Evolutionary conservation across 2,329 filamentous ascomycete genomes (phyloP).

Genomic region (Zasmidium citrigriseum): DNA sequence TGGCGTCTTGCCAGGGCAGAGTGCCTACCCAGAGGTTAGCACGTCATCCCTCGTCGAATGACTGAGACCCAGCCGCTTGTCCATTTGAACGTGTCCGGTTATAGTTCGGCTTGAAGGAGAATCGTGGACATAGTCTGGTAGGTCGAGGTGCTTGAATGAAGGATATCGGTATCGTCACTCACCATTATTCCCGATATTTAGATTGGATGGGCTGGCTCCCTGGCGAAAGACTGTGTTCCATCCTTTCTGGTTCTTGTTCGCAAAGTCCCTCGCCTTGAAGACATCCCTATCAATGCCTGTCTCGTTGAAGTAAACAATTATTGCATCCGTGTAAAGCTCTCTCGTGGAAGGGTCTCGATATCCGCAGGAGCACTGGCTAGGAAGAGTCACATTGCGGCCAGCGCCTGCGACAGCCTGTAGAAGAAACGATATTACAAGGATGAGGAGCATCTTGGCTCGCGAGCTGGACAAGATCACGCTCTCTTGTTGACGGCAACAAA

Average conservation of each 20-base stretch:
- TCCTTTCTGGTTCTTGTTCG: conserved; percentile 48
- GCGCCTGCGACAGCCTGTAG: conserved; percentile 10
- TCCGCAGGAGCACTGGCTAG: conserved; percentile 46
- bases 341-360: conserved; percentile 44
- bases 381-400: conserved; percentile 17
- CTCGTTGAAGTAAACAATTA: conserved; percentile 55
- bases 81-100: too few relatives aligned
- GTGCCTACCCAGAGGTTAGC: conserved; percentile 2
- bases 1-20: conserved; percentile 21
- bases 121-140: too few relatives aligned
- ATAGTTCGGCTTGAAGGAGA: too few relatives aligned
- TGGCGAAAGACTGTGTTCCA: conserved; percentile 50
- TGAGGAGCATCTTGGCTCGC: conserved; percentile 12
- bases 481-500: not conserved
- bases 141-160: too few relatives aligned
- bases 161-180: too few relatives aligned
- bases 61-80: too few relatives aligned
- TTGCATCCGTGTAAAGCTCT: conserved; percentile 48
- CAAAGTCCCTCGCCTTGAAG: conserved; percentile 44
- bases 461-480: not conserved
- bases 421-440: conserved; percentile 8
- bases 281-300: conserved; percentile 38
- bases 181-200: conserved; percentile 36
- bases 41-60: too few relatives aligned
- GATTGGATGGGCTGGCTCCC: conserved; percentile 44